Percentiles rank a stretch among this genome's conserved stretches.
Evolutionary conservation across 108 stramenopile species (phyloP).

Genomic region (Skeletonema potamos): DNA sequence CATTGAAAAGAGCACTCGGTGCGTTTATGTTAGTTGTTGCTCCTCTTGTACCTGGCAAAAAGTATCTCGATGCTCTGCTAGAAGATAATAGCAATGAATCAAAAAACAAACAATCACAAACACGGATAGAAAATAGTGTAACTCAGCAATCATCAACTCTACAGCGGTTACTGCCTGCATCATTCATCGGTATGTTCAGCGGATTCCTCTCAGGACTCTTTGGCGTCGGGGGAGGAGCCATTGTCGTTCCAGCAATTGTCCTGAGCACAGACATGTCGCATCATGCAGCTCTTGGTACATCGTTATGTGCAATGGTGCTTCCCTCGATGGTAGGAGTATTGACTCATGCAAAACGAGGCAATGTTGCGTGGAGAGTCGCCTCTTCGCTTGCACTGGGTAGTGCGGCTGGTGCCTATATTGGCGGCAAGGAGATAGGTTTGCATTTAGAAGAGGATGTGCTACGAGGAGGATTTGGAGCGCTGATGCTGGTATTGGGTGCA

Average conservation of each 20-base stretch:
- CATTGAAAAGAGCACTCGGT: conserved; percentile 69
- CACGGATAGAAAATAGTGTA: neutral
- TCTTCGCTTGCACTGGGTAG: conserved; percentile 78
- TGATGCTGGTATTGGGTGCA: conserved; percentile 72
- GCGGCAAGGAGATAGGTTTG: conserved; percentile 63
- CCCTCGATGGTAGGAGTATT: conserved; percentile 78
- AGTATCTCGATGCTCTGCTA: conserved; percentile 42
- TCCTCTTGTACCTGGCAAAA: conserved; percentile 77
- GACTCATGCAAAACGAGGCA: conserved; percentile 73
- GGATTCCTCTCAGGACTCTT: conserved; percentile 86
- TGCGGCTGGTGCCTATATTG: conserved; percentile 77
- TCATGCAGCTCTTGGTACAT: conserved; percentile 88
- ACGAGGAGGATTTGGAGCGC: conserved; percentile 68
- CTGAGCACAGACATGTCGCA: conserved; percentile 77
- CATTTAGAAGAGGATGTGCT: conserved; percentile 66
- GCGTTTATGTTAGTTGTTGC: conserved; percentile 86
- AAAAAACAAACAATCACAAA: conserved; percentile 1
- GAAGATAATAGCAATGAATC: neutral
- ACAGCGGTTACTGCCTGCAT: conserved; percentile 38
- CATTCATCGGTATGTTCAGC: conserved; percentile 41
- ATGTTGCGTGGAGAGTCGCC: conserved; percentile 76
- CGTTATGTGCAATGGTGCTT: conserved; percentile 80
- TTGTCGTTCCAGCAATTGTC: conserved; percentile 87
- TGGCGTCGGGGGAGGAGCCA: conserved; percentile 91
- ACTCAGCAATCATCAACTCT: neutral